These are phyloP conservation scores for Calamus simplicifolius DNA, from an alignment of 176 grass and related monocot species.

Conservation along the genomic window DNA sequence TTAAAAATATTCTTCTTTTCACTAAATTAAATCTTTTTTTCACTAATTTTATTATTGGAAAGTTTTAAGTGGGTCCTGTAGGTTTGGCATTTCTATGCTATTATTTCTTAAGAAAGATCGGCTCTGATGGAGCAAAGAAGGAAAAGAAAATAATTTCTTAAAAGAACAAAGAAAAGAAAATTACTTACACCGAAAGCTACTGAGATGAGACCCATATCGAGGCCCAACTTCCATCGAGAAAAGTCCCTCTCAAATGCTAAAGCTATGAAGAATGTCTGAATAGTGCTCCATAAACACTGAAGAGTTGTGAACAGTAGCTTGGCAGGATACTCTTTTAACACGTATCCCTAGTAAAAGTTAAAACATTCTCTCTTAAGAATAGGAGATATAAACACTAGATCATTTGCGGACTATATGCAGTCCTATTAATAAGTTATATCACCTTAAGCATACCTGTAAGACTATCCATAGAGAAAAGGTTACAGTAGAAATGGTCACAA, in stretches of 20 bases:
- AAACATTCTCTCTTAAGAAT: too few species aligned
- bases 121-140: too few species aligned
- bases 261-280: constrained; percentile 50
- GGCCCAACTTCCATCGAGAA: constrained; percentile 50
- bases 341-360: constrained; percentile 21
- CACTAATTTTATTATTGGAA: too few species aligned
- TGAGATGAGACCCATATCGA: constrained; percentile 31
- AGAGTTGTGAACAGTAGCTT: constrained; percentile 62
- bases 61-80: too few species aligned
- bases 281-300: constrained; percentile 46
- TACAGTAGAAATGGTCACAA: constrained; percentile 41
- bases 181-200: constrained; percentile 42
- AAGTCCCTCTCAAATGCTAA: constrained; percentile 56
- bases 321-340: constrained; percentile 57
- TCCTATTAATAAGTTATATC: too few species aligned
- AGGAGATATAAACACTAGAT: too few species aligned
- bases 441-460: constrained; percentile 27
- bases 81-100: too few species aligned
- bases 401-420: too few species aligned
- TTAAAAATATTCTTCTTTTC: too few species aligned
- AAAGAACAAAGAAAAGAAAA: background rate
- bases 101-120: too few species aligned
- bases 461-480: constrained; percentile 48
- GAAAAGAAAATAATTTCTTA: too few species aligned
- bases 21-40: too few species aligned